These are phyloP conservation scores for Diaporthe helianthi DNA, from an alignment of 2,329 filamentous ascomycete species.

Conservation along the genomic window DNA sequence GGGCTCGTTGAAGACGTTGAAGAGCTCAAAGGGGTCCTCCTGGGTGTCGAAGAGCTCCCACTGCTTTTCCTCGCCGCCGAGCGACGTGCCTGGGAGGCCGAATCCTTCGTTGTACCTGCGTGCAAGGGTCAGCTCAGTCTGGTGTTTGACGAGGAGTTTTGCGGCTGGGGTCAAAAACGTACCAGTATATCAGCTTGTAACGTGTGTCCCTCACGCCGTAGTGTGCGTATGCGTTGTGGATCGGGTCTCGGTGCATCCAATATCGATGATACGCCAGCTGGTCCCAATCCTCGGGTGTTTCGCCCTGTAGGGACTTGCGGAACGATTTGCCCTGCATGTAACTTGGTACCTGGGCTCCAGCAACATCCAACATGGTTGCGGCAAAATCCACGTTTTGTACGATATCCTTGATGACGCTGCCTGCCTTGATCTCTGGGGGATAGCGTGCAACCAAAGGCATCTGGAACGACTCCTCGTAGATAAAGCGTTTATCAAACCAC, in stretches of 20 bases:
- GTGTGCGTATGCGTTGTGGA: slow-evolving; percentile 58
- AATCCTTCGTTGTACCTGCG: slow-evolving; percentile 8
- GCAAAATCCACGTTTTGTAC: slow-evolving; percentile 63
- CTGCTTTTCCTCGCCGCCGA: slow-evolving; percentile 49
- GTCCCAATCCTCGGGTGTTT: slow-evolving; percentile 53
- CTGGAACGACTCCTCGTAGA: slow-evolving; percentile 64
- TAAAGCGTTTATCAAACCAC: slow-evolving; percentile 65
- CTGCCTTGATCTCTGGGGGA: slow-evolving; percentile 49
- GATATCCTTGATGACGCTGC: slow-evolving; percentile 53
- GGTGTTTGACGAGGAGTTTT: slow-evolving; percentile 49
- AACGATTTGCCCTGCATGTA: slow-evolving; percentile 62
- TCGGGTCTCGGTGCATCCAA: slow-evolving; percentile 61
- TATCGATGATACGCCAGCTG: slow-evolving; percentile 62
- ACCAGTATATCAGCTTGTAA: slow-evolving; percentile 65
- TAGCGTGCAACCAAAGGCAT: slow-evolving; percentile 61
- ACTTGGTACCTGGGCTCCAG: slow-evolving; percentile 47
- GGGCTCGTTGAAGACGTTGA: slow-evolving; percentile 52
- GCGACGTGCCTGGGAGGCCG: not conserved
- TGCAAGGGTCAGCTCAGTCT: slow-evolving; percentile 42
- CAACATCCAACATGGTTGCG: slow-evolving; percentile 56
- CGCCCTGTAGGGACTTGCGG: slow-evolving; percentile 45
- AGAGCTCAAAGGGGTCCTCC: slow-evolving; percentile 56
- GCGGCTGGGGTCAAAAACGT: slow-evolving; percentile 55
- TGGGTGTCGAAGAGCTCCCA: slow-evolving; percentile 63
- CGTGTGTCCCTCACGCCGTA: slow-evolving; percentile 58